These are phyloP conservation scores for Avena sativa DNA, from an alignment of 176 grass and related monocot species.

Conservation along the genomic window DNA sequence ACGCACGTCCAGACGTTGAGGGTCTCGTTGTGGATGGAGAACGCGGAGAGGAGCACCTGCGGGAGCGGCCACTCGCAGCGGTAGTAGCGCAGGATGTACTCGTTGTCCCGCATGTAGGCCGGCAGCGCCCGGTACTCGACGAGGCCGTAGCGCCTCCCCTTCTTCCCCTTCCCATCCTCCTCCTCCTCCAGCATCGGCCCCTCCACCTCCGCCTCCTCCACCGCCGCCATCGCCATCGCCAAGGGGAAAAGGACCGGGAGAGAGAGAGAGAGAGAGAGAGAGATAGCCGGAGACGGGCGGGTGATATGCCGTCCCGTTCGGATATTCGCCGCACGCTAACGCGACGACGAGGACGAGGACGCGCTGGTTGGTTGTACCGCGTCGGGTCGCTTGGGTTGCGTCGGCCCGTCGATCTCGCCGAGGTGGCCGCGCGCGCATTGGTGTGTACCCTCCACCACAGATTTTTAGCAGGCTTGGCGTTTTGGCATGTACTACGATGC, in stretches of 20 bases:
- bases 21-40: conserved; percentile 97
- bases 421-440: conserved; percentile 14
- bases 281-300: neutral
- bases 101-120: conserved; percentile 84
- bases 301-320: conserved; percentile 15
- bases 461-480: conserved; percentile 5
- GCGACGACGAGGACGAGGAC: neutral
- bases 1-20: conserved; percentile 94
- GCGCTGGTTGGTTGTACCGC: conserved; percentile 9
- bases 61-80: conserved; percentile 86
- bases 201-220: conserved; percentile 8
- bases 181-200: conserved; percentile 25
- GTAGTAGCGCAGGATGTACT: conserved; percentile 85
- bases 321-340: conserved; percentile 42
- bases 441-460: conserved; percentile 13
- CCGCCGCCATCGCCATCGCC: conserved; percentile 35
- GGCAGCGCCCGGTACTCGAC: conserved; percentile 86
- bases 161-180: conserved; percentile 18
- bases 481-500: neutral
- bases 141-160: conserved; percentile 50
- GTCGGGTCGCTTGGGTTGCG: neutral
- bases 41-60: conserved; percentile 81
- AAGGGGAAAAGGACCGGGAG: neutral
- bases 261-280: neutral
- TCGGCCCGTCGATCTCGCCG: conserved; percentile 47